These are phyloP conservation scores for Coleophoma crateriformis DNA, from an alignment of 2,329 filamentous ascomycete species.

Conservation along the genomic window DNA sequence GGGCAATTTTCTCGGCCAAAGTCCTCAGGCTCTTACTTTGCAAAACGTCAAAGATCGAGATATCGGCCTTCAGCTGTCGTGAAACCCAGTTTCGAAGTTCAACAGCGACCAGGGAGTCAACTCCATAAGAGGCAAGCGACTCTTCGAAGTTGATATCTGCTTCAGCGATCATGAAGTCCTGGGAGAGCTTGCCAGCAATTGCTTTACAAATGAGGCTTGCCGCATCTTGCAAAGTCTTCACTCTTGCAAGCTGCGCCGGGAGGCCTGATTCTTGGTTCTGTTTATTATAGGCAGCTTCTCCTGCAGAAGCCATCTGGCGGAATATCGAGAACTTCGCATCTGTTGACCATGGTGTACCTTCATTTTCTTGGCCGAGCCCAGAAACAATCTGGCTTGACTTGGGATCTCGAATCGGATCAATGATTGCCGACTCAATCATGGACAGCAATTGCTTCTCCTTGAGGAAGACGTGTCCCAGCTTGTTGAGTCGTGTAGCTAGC, in stretches of 20 bases:
- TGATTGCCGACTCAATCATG: neutral
- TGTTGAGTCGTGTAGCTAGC: neutral
- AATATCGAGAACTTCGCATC: neutral
- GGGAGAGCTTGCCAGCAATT: slow-evolving; percentile 16
- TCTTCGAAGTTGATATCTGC: slow-evolving; percentile 20
- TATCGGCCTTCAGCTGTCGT: slow-evolving; percentile 33
- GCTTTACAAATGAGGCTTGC: slow-evolving; percentile 4
- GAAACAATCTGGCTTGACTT: neutral
- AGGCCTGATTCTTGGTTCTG: neutral
- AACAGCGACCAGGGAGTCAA: slow-evolving; percentile 48
- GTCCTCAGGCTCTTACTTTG: neutral
- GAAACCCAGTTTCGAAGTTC: slow-evolving; percentile 45
- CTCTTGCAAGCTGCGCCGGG: slow-evolving; percentile 2
- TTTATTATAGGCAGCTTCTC: neutral
- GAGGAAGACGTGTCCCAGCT: neutral
- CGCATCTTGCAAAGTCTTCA: slow-evolving; percentile 3
- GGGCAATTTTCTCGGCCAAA: neutral
- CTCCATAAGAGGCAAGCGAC: slow-evolving; percentile 34
- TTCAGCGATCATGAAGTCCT: slow-evolving; percentile 19
- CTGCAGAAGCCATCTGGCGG: neutral
- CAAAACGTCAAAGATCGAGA: slow-evolving; percentile 14
- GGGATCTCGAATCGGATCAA: neutral
- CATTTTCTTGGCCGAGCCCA: neutral
- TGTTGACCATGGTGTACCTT: neutral
- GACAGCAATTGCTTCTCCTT: neutral